Evolutionary conservation across 257 asterid species (phyloP).

Genomic region (Solanum gracilifrons): DNA sequence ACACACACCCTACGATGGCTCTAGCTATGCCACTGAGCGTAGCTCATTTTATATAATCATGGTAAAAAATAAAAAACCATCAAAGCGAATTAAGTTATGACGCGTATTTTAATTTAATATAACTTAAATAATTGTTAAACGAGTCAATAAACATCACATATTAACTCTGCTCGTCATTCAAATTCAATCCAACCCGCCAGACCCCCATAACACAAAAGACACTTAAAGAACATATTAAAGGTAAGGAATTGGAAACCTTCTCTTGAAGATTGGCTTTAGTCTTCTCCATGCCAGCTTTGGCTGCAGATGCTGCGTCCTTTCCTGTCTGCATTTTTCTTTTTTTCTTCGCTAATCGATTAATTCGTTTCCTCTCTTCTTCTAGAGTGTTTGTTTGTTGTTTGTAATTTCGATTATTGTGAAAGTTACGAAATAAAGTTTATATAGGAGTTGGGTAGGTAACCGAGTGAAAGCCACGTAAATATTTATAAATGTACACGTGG

Average conservation of each 20-base stretch:
- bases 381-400: too few relatives aligned
- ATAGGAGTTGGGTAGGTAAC: not conserved
- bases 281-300: conserved; percentile 57
- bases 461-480: not conserved
- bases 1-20: too few relatives aligned
- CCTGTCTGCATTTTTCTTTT: conserved; percentile 34
- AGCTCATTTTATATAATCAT: too few relatives aligned
- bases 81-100: too few relatives aligned
- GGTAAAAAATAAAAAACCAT: too few relatives aligned
- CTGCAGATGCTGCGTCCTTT: conserved; percentile 37
- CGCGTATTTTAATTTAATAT: fast-evolving
- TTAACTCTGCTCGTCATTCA: too few relatives aligned
- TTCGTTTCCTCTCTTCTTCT: not conserved
- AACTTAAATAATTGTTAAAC: too few relatives aligned
- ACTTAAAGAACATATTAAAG: not conserved
- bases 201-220: not conserved
- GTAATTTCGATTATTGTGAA: too few relatives aligned
- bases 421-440: fast-evolving
- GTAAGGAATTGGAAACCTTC: not conserved
- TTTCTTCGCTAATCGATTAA: not conserved
- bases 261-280: conserved; percentile 41
- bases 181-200: too few relatives aligned
- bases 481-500: not conserved
- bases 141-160: not conserved
- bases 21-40: too few relatives aligned